Conservation (phyloP, 2,329 filamentous ascomycete species). For the Fusarium mundagurra region DNA sequence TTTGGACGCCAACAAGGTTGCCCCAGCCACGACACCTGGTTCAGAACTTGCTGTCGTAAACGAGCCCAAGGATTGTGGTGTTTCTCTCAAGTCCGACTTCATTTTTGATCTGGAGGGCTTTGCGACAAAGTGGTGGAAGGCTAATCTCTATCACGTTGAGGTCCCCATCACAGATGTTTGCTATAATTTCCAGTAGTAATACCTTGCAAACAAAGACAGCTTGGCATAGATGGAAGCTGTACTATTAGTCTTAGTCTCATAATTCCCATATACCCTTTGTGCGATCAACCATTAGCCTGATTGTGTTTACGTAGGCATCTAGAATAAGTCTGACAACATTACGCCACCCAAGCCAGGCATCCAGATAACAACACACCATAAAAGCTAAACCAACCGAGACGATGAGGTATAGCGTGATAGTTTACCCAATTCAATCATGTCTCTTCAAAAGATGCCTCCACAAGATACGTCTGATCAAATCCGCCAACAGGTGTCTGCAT, state of each 20-base stretch:
- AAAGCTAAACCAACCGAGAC: accelerated
- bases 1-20: neutral
- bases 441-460: neutral
- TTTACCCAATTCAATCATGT: neutral
- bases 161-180: slow-evolving; percentile 5
- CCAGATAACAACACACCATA: neutral
- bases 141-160: slow-evolving; percentile 10
- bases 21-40: neutral
- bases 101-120: slow-evolving; percentile 13
- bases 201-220: neutral
- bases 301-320: neutral
- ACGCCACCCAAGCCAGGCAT: neutral
- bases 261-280: neutral
- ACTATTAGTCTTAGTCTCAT: neutral
- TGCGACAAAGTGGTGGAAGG: slow-evolving; percentile 14
- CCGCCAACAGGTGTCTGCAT: neutral
- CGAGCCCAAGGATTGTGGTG: neutral
- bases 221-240: accelerated
- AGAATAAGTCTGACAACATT: neutral
- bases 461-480: neutral
- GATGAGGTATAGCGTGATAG: accelerated
- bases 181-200: neutral
- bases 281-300: neutral
- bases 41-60: neutral
- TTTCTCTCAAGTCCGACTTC: slow-evolving; percentile 14